Base-by-base conservation (phyloP, 192 early-diverging fungal genomes). In the Backusella sp. region DNA sequence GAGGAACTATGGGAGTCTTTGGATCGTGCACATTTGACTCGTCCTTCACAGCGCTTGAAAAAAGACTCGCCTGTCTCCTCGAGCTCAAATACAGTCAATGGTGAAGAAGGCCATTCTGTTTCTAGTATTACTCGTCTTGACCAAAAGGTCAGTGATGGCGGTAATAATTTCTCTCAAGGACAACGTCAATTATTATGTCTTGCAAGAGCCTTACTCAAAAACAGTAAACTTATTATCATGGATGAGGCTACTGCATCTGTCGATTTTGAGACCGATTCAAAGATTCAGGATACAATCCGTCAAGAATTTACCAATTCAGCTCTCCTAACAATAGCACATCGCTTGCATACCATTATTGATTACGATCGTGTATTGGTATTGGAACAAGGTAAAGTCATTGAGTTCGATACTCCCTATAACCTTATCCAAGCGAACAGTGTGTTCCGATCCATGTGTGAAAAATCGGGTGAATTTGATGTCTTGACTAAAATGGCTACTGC, bases 221-320 rank as follows among this genome's bases (percentile, higher is more conserved):
- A 86, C 59, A 78, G 67, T 66, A 73, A 73, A 0, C 75, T 94
- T 34, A 89, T 96, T 70, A 86, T 96, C 49, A 86, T 95, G 86
- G 93, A 96, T 75, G 95, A 96, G 80, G 96, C 96, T 2, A 98
- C 97, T 0, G 95, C 95, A 4, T 89, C 88, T 1, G 94, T 98
- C 0, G 96, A 98, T 74, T 90, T 90, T 79, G 88, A 91, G 23
- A 96, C 94, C 0, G 96, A 98, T 77, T 84, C 86, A 28, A 85
- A 84, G 34, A 97, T 98, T 77, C 96, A 98, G 84, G 82, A 79
- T 9, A 93, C 95, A 0, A 95, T 98, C 68, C 89, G 93, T 41
- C 84, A 90, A 67, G 86, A 87, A 39, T 94, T 95, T 83, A 82
- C 85, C 32, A 81, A 91, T 56, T 89, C 89, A 14, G 85, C 87